These are phyloP conservation scores for Rosa lucieae DNA, from an alignment of 306 rosid genomes.

Conservation along the genomic window DNA sequence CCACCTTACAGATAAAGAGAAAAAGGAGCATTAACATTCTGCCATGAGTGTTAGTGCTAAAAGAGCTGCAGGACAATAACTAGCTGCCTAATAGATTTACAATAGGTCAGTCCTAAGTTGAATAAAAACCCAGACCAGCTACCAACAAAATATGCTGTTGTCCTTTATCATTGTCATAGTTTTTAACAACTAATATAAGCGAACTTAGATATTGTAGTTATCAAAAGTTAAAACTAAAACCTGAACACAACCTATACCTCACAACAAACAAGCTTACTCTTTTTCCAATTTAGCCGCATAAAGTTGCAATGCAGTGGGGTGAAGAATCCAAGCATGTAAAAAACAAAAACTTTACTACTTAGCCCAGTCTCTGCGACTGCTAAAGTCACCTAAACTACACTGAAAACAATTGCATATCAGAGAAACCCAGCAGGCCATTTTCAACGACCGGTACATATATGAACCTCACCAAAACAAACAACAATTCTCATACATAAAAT, in stretches of 20 bases:
- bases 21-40: not conserved
- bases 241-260: not conserved
- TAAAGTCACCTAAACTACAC: conserved; percentile 1
- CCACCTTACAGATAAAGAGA: not conserved
- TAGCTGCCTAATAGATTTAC: not conserved
- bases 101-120: not conserved
- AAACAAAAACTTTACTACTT: not conserved
- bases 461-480: not conserved
- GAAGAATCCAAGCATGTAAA: not conserved
- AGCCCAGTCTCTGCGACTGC: not conserved
- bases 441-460: not conserved
- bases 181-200: not conserved
- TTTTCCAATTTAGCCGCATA: not conserved
- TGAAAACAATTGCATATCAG: not conserved
- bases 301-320: not conserved
- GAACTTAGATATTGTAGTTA: not conserved
- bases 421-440: not conserved
- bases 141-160: not conserved
- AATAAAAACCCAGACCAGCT: not conserved
- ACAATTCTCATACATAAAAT: not conserved
- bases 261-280: too few species aligned
- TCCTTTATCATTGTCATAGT: not conserved
- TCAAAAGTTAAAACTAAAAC: not conserved
- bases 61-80: not conserved
- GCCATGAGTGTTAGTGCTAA: not conserved